Evolutionary conservation across 2,329 filamentous ascomycete species (phyloP), one percentile per base, ranked within the genome.

Genomic region (Mollisiaceae sp.): DNA sequence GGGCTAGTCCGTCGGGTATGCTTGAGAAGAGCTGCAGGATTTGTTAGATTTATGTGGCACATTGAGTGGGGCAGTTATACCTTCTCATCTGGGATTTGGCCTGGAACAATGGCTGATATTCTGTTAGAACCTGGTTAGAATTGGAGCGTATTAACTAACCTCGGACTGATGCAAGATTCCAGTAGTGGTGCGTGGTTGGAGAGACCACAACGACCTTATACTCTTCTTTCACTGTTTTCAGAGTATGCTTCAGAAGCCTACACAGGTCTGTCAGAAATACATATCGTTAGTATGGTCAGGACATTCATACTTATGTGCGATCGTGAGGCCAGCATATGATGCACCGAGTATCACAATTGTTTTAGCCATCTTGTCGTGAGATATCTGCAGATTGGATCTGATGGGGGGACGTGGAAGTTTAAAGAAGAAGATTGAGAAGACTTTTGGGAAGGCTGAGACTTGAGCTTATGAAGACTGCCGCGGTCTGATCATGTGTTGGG

Each of bases 171-270:
- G 83, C 83, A 22, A 85, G 72, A 41, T 78, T 80, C 82, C 82
- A 86, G 77, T 80, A 82, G 68, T 84, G 78, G 64, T 85, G 77
- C 12, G 80, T 80, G 54, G 79, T 82, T 1, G 83, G 83, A 64
- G 83, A 82, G 70, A 89, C 79, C n/a, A 87, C 76, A 59, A 82
- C 81, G 39, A 89, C 76, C 63, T 84, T 84, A 73, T 85, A 84
- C 20, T 63, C 55, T 14, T 78, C 79, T 12, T 67, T 78, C 5
- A 63, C 59, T 9, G 39, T 64, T 6, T 59, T 67, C 18, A 67
- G 56, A 58, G 57, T 78, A 72, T 86, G 81, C 67, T 82, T 82
- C 38, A 85, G 79, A 32, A 85, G 76, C 68, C 71, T 73, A 24
- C 1, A 50, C 6, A 32, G 4, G 4, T 50, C 22, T 22, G 45